Evolutionary conservation across 768 basidiomycete species (phyloP).

Genomic region (Macrolepiota albuminosa): DNA sequence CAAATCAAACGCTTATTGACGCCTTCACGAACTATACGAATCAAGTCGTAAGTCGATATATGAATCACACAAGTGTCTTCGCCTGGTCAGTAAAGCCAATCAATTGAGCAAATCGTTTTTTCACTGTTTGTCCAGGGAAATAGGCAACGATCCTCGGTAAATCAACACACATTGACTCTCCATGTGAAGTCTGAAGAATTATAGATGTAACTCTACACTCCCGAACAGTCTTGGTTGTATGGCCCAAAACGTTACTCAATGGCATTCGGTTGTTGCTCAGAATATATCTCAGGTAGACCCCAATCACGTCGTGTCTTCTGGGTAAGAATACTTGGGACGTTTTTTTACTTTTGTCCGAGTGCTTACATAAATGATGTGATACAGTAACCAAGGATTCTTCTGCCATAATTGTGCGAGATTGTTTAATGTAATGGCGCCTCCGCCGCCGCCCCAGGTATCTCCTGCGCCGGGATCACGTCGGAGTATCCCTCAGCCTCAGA

Average conservation of each 20-base stretch:
- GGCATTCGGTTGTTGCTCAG: conserved; percentile 45
- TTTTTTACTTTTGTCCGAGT: neutral
- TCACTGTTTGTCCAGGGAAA: conserved; percentile 38
- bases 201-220: conserved; percentile 56
- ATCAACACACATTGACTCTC: neutral
- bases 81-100: conserved; percentile 32
- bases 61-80: conserved; percentile 47
- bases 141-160: conserved; percentile 65
- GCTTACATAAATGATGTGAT: neutral
- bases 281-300: conserved; percentile 51
- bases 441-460: conserved; percentile 31
- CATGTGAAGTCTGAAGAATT: neutral
- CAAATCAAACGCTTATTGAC: conserved; percentile 40
- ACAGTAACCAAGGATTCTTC: conserved; percentile 50
- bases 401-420: conserved; percentile 55
- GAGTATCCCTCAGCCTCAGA: conserved; percentile 34
- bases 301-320: conserved; percentile 61
- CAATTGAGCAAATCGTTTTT: conserved; percentile 15
- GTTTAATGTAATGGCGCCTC: conserved; percentile 31
- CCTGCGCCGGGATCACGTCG: conserved; percentile 36
- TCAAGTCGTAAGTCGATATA: conserved; percentile 51
- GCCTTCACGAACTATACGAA: conserved; percentile 56
- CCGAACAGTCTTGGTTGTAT: conserved; percentile 37
- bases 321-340: conserved; percentile 32
- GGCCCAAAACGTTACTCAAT: conserved; percentile 48